Conservation (phyloP, 1,284 basidiomycete species). For the Pascua sp. region DNA sequence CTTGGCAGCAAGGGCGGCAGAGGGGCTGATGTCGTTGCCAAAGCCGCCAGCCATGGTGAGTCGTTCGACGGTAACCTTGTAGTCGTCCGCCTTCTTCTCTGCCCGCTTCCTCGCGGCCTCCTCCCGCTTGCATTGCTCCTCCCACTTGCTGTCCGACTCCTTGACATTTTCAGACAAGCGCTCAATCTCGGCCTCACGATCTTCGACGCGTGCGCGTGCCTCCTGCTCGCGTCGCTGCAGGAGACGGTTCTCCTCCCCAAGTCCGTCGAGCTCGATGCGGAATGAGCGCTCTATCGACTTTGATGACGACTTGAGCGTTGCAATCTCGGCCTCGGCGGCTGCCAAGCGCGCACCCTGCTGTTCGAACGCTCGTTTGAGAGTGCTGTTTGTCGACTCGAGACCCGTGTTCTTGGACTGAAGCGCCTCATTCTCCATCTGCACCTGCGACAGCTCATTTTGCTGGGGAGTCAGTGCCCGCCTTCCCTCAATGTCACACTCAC, state of each 20-base stretch:
- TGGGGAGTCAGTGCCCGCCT: constrained; percentile 4
- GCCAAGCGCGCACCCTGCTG: constrained; percentile 39
- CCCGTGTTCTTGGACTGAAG: constrained; percentile 31
- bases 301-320: constrained; percentile 40
- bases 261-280: constrained; percentile 35
- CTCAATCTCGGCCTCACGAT: constrained; percentile 46
- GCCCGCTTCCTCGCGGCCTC: constrained; percentile 45
- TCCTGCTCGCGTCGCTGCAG: constrained; percentile 41
- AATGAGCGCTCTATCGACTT: constrained; percentile 40
- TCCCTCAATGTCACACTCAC: constrained; percentile 8
- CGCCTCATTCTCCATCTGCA: constrained; percentile 36
- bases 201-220: constrained; percentile 37
- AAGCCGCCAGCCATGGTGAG: constrained; percentile 35
- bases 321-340: constrained; percentile 41
- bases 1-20: constrained; percentile 75
- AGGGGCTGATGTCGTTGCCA: constrained; percentile 61
- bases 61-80: constrained; percentile 47
- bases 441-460: constrained; percentile 38
- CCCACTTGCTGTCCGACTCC: constrained; percentile 46
- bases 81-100: constrained; percentile 48
- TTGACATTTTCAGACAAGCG: constrained; percentile 39
- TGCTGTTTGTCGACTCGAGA: constrained; percentile 28
- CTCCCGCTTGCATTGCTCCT: constrained; percentile 50
- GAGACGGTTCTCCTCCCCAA: constrained; percentile 39
- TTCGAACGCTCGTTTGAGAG: constrained; percentile 40